Evolutionary conservation across 441 rosid species (phyloP).

Genomic region (Pelargonium australe): DNA sequence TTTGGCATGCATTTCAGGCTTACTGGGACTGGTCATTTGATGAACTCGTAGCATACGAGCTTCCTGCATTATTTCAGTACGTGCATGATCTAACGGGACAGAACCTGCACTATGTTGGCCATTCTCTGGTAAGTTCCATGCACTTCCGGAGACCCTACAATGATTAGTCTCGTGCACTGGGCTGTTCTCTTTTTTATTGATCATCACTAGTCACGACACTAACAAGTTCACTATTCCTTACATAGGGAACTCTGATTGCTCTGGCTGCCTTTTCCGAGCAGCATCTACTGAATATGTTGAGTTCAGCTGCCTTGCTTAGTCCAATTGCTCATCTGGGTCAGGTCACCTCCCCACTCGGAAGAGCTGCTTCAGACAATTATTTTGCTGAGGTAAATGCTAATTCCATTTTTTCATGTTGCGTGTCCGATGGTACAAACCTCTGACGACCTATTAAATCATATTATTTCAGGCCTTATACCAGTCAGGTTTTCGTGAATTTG

Average conservation of each 20-base stretch:
- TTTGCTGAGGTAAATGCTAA: constrained; percentile 30
- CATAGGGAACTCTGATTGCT: constrained; percentile 46
- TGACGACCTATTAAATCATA: background rate
- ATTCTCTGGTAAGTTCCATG: constrained; percentile 35
- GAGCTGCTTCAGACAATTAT: constrained; percentile 28
- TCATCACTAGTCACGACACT: background rate
- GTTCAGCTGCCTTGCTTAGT: constrained; percentile 42
- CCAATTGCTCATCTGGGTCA: constrained; percentile 39
- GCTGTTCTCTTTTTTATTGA: too few species aligned
- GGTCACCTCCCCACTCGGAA: constrained; percentile 34
- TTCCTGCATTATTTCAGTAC: constrained; percentile 41
- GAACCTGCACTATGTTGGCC: constrained; percentile 41
- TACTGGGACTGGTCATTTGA: constrained; percentile 62
- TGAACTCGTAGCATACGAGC: constrained; percentile 38
- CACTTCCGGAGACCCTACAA: background rate
- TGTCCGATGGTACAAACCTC: background rate
- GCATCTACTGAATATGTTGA: constrained; percentile 29
- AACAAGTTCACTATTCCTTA: background rate
- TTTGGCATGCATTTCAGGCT: constrained; percentile 23
- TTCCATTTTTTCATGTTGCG: background rate
- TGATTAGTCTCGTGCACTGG: too few species aligned
- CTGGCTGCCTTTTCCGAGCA: constrained; percentile 38
- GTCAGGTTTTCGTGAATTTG: constrained; percentile 35
- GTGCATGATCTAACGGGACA: constrained; percentile 36
- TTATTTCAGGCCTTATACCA: constrained; percentile 29